Evolutionary conservation across 2,329 filamentous ascomycete species (phyloP), one percentile per base, ranked within the genome.

Genomic region (Epichloe hybrida): DNA sequence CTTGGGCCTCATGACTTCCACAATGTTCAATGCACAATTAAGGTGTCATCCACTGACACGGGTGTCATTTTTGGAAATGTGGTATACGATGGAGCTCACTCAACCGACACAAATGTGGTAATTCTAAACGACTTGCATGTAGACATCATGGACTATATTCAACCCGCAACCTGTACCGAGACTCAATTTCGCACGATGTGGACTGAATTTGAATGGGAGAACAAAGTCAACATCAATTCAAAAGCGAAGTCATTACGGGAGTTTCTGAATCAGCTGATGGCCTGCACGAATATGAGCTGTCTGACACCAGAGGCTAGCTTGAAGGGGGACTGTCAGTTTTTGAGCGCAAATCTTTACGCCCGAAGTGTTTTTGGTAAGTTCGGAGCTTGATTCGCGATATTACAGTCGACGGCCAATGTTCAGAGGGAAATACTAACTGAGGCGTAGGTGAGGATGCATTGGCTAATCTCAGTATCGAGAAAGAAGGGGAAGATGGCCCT

Each of bases 171-270:
- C 15, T 98, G 93, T 75, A 93, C 88, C 4, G 93, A 98, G 74
- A 96, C 91, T 11, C 89, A 97, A 63, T 98, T 98, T 83, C 82
- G 93, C 53, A 95, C 88, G n/a, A 98, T 98, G 93, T 98, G 93
- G 93, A 98, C 93, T 38, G 93, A 98, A 66, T 98, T 98, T 59
- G 93, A 98, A 67, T 98, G 93, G 93, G 93, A 98, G 76, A 98
- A 98, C 74, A 98, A 98, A 79, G 91, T 98, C 69, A 98, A 98
- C 72, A 97, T 98, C 72, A 96, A 96, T 71, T 94, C 88, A 56
- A 97, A 96, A 76, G 88, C 88, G 58, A 95, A 91, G 74, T 85
- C 81, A 31, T 75, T 98, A 54, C 81, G 91, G 47, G 88, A 94
- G 20, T 98, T 98, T 80, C 72, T 98, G 56, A 84, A 88, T 59